phyloP scores from a whole-genome alignment of 2,329 filamentous ascomycete species.

The Claviceps pusilla region DNA sequence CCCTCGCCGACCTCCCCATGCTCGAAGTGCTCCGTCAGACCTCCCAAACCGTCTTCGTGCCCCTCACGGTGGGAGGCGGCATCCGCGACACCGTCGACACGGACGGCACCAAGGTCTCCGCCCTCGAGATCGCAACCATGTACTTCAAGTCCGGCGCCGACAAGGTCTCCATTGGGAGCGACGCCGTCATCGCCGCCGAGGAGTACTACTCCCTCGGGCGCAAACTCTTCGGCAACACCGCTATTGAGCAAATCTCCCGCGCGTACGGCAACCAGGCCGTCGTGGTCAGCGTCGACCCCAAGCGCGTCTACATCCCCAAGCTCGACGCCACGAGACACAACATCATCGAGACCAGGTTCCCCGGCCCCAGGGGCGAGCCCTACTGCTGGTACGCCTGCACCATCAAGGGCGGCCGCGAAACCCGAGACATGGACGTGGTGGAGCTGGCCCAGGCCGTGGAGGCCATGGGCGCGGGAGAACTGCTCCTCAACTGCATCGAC shows the following conservation, averaged over 20 bases:
- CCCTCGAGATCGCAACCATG: slow-evolving; percentile 83
- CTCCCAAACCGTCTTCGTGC: slow-evolving; percentile 86
- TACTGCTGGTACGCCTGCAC: slow-evolving; percentile 98
- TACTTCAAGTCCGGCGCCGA: slow-evolving; percentile 97
- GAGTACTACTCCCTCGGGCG: slow-evolving; percentile 64
- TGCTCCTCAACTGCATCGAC: slow-evolving; percentile 95
- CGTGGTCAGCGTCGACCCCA: slow-evolving; percentile 88
- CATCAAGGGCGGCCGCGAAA: slow-evolving; percentile 86
- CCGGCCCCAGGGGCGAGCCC: slow-evolving; percentile 60
- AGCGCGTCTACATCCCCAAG: slow-evolving; percentile 71
- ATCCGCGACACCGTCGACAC: slow-evolving; percentile 86
- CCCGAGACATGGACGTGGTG: slow-evolving; percentile 82
- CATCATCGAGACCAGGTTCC: slow-evolving; percentile 53
- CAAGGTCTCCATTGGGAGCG: slow-evolving; percentile 92
- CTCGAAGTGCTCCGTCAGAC: slow-evolving; percentile 78
- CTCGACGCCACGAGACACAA: slow-evolving; percentile 55
- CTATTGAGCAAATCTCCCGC: slow-evolving; percentile 85
- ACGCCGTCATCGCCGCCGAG: slow-evolving; percentile 85
- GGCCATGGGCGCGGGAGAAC: slow-evolving; percentile 88
- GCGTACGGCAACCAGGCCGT: slow-evolving; percentile 96
- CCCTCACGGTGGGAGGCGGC: slow-evolving; percentile 85
- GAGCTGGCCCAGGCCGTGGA: slow-evolving; percentile 81
- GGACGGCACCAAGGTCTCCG: slow-evolving; percentile 72
- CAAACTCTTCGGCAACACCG: slow-evolving; percentile 62
- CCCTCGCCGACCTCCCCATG: slow-evolving; percentile 85